phyloP scores from a whole-genome alignment of 2,329 filamentous ascomycete genomes.

The Aspergillus sp. region DNA sequence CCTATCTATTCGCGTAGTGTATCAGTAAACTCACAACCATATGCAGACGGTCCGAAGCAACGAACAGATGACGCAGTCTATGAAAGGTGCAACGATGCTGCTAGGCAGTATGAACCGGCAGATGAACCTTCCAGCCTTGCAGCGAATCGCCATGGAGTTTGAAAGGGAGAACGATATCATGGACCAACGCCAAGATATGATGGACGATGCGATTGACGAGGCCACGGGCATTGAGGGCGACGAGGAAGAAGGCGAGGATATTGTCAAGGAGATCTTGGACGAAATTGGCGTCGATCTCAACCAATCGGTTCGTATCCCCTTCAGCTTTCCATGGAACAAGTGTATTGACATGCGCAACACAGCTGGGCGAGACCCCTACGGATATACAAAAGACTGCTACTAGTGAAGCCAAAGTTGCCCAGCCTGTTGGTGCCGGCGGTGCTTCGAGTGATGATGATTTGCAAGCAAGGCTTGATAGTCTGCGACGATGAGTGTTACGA shows the following conservation, averaged over 20 bases:
- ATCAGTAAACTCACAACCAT: slow-evolving; percentile 6
- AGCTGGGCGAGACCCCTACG: slow-evolving; percentile 88
- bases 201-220: slow-evolving; percentile 98
- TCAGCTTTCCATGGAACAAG: not conserved
- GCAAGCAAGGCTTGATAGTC: slow-evolving; percentile 83
- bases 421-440: slow-evolving; percentile 59
- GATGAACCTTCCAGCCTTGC: slow-evolving; percentile 92
- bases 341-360: slow-evolving; percentile 16
- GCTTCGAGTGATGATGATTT: slow-evolving; percentile 74
- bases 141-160: slow-evolving; percentile 98
- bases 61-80: slow-evolving; percentile 99
- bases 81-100: slow-evolving; percentile 93
- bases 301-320: slow-evolving; percentile 61
- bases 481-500: slow-evolving; percentile 47
- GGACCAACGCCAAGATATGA: slow-evolving; percentile 98
- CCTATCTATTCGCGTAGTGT: not conserved
- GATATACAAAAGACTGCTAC: slow-evolving; percentile 68
- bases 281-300: slow-evolving; percentile 93
- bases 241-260: slow-evolving; percentile 93
- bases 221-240: slow-evolving; percentile 75
- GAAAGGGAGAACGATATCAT: slow-evolving; percentile 98
- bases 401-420: slow-evolving; percentile 69
- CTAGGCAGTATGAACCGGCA: slow-evolving; percentile 94
- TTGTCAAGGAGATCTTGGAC: slow-evolving; percentile 91
- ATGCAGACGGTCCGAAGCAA: slow-evolving; percentile 87